phyloP scores from a whole-genome alignment of 1,139 yeast species.

The Taphrina sp. region DNA sequence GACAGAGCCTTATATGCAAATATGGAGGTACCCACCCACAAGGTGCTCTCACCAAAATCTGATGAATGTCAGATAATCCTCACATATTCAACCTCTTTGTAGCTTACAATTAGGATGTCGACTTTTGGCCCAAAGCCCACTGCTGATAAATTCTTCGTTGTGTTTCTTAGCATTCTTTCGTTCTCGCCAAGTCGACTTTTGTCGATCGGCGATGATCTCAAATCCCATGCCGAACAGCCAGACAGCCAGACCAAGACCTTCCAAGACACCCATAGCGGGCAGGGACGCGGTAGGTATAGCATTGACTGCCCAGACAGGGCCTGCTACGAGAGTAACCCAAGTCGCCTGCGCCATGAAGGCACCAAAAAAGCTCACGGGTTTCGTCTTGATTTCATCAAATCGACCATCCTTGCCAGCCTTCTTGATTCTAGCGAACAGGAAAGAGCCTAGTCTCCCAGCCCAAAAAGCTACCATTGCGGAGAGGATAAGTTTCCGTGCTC shows the following conservation, averaged over 20 bases:
- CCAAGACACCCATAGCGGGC: conserved; percentile 23
- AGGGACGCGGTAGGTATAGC: conserved; percentile 20
- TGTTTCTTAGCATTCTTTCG: conserved; percentile 28
- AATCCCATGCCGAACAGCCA: conserved; percentile 31
- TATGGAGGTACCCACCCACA: conserved; percentile 27
- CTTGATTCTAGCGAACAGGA: conserved; percentile 18
- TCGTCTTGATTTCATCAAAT: conserved; percentile 27
- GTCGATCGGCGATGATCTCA: conserved; percentile 28
- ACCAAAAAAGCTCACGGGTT: conserved; percentile 23
- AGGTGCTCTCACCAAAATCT: conserved; percentile 30
- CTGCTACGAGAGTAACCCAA: conserved; percentile 32
- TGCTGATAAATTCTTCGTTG: conserved; percentile 16
- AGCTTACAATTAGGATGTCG: conserved; percentile 27
- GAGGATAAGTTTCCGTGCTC: conserved; percentile 14
- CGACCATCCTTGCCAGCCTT: conserved; percentile 30
- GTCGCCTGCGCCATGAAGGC: conserved; percentile 32
- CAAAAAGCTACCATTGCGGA: conserved; percentile 26
- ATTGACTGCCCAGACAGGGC: conserved; percentile 27
- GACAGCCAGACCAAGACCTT: conserved; percentile 12
- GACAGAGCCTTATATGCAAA: conserved; percentile 17
- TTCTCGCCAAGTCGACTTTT: conserved; percentile 26
- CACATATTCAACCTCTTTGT: too few species aligned
- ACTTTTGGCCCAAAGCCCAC: conserved; percentile 19
- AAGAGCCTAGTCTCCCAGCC: conserved; percentile 30
- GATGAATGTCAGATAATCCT: too few species aligned